phyloP scores from a whole-genome alignment of 768 basidiomycete species.

The Hericium erinaceus region DNA sequence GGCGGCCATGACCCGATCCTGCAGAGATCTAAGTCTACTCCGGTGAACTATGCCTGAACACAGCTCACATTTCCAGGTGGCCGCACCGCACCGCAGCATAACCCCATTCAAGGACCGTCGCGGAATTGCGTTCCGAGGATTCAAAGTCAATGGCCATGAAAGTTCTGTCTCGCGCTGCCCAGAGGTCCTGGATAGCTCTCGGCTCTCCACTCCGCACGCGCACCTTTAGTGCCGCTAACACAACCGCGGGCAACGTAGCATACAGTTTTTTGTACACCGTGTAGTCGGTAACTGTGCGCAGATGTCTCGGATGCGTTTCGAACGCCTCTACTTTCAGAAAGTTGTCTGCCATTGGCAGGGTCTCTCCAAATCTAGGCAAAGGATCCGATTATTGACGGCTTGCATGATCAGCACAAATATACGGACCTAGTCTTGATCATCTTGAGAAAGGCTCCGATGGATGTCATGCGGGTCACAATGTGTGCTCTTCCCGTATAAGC shows the following conservation, averaged over 20 bases:
- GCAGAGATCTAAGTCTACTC: background rate
- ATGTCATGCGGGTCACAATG: constrained; percentile 67
- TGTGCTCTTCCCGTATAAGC: constrained; percentile 62
- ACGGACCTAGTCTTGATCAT: constrained; percentile 75
- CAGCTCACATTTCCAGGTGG: constrained; percentile 54
- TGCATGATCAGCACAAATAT: background rate
- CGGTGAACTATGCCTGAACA: background rate
- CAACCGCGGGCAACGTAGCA: constrained; percentile 60
- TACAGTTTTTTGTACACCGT: constrained; percentile 60
- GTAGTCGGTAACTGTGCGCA: constrained; percentile 63
- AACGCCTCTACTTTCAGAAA: constrained; percentile 61
- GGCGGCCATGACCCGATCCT: constrained; percentile 74
- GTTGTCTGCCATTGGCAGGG: constrained; percentile 62
- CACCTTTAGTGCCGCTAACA: constrained; percentile 53
- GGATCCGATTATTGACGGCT: background rate
- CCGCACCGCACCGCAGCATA: constrained; percentile 73
- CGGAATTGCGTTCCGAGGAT: constrained; percentile 63
- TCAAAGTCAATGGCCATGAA: constrained; percentile 72
- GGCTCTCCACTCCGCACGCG: constrained; percentile 62
- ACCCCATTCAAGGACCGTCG: constrained; percentile 68
- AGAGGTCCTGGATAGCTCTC: constrained; percentile 53
- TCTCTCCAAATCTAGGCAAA: constrained; percentile 58
- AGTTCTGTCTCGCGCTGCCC: constrained; percentile 62
- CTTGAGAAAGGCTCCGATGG: constrained; percentile 66
- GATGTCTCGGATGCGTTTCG: constrained; percentile 56